Conservation (phyloP, 139 green algal genomes). For the Chlamydomonas eustigma region DNA sequence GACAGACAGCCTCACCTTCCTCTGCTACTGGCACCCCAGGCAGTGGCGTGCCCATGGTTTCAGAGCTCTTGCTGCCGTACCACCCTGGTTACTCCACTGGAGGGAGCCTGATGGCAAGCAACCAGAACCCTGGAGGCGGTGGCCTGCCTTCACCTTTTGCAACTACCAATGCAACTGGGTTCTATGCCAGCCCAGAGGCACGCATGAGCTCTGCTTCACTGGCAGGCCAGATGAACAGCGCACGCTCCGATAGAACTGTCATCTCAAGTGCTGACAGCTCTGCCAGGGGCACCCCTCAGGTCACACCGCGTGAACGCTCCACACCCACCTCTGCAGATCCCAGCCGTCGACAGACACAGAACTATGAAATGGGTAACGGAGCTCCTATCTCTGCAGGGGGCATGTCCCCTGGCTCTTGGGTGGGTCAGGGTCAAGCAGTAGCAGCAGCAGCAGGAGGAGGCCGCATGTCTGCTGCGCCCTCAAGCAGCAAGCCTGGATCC, state of each 20-base stretch:
- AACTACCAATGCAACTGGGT: not conserved
- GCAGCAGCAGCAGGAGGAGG: not conserved
- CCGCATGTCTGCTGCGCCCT: too few relatives aligned
- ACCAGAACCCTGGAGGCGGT: too few relatives aligned
- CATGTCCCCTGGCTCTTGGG: not conserved
- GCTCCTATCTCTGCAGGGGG: too few relatives aligned
- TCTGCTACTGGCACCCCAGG: not conserved
- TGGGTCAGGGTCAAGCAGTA: not conserved
- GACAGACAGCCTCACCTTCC: not conserved
- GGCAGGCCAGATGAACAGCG: not conserved
- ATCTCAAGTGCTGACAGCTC: not conserved
- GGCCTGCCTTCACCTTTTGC: not conserved
- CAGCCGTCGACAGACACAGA: not conserved
- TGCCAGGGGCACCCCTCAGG: not conserved
- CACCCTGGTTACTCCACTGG: not conserved
- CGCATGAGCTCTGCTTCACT: not conserved
- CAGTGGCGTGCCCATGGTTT: not conserved
- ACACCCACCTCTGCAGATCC: not conserved
- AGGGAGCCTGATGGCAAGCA: not conserved
- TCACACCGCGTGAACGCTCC: not conserved
- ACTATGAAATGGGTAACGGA: not conserved
- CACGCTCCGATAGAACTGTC: not conserved
- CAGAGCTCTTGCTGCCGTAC: conserved; percentile 1
- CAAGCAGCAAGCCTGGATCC: not conserved
- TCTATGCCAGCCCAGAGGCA: not conserved